Evolutionary conservation across 495 filamentous ascomycete genomes (phyloP).

Genomic region (Glarea lozoyensis): DNA sequence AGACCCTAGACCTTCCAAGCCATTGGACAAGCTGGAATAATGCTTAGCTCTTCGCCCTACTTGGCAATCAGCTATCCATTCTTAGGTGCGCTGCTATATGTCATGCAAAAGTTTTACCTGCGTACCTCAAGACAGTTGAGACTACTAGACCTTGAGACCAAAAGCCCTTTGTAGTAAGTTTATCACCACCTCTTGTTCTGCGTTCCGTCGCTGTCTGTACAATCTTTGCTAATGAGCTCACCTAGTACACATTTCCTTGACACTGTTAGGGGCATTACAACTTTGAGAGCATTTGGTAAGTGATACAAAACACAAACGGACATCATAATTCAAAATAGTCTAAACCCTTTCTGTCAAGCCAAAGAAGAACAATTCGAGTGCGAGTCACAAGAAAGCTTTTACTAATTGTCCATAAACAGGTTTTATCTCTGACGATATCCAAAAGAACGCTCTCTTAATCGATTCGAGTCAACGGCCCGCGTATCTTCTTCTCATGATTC

Average conservation of each 20-base stretch:
- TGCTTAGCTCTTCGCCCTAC: conserved; percentile 14
- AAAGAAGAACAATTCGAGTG: no score
- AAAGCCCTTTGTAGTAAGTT: conserved; percentile 43
- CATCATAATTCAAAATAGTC: no score
- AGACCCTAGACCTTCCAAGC: conserved; percentile 11
- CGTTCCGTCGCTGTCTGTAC: not conserved
- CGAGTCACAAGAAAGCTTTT: conserved; percentile 41
- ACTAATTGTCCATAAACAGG: conserved; percentile 38
- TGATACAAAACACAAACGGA: conserved; percentile 21
- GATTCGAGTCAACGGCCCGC: conserved; percentile 45
- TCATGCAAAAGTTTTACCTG: conserved; percentile 52
- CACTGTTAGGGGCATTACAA: conserved; percentile 28
- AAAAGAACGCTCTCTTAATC: conserved; percentile 29
- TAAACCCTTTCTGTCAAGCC: no score
- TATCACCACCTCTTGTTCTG: conserved; percentile 31
- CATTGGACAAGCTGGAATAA: conserved; percentile 6
- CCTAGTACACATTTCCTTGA: conserved; percentile 46
- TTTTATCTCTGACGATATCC: conserved; percentile 18
- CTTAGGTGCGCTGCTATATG: conserved; percentile 26
- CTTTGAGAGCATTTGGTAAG: conserved; percentile 33
- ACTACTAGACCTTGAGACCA: conserved; percentile 47
- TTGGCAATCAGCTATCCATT: conserved; percentile 33
- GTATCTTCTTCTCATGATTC: conserved; percentile 36
- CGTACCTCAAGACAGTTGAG: conserved; percentile 54
- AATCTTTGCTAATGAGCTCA: not conserved